Percentiles rank a stretch among this genome's conserved stretches.
Conservation (phyloP, 2,329 filamentous ascomycete genomes). For the Corynespora cassiicola region DNA sequence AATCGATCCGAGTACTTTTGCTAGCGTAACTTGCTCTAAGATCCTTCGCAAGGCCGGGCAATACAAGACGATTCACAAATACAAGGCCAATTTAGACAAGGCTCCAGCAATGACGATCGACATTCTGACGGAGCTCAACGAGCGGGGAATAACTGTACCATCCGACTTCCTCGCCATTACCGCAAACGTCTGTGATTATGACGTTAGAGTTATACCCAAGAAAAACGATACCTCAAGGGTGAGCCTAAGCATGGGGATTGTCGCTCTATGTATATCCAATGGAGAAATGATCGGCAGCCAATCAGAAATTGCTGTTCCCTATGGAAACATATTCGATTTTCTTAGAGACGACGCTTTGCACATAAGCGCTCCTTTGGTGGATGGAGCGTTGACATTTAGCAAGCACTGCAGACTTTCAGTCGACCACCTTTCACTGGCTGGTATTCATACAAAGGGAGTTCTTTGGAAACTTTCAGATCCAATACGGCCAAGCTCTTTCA, state of each 20-base stretch:
- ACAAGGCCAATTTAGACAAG: no score
- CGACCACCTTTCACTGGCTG: slow-evolving; percentile 4
- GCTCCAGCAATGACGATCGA: slow-evolving; percentile 11
- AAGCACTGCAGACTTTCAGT: slow-evolving; percentile 16
- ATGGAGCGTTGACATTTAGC: slow-evolving; percentile 11
- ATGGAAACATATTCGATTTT: slow-evolving; percentile 9
- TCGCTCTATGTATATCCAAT: slow-evolving; percentile 14
- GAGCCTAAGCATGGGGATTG: slow-evolving; percentile 10
- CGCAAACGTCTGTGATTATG: slow-evolving; percentile 16
- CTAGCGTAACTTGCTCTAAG: no score
- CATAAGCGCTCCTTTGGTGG: slow-evolving; percentile 6
- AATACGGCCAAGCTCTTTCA: slow-evolving; percentile 4
- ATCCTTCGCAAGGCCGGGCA: no score
- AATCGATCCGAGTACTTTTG: no score
- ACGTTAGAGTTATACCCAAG: slow-evolving; percentile 4
- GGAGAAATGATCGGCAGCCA: slow-evolving; percentile 15
- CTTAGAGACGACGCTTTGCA: slow-evolving; percentile 7
- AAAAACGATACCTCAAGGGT: slow-evolving; percentile 1
- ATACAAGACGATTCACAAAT: no score
- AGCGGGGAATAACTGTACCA: slow-evolving; percentile 9
- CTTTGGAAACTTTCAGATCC: slow-evolving; percentile 11
- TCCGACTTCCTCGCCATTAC: slow-evolving; percentile 14
- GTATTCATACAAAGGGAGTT: slow-evolving; percentile 12
- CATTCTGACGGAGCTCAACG: slow-evolving; percentile 10
- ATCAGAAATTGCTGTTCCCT: neutral